These are phyloP conservation scores for Talaromyces islandicus DNA, from an alignment of 2,329 filamentous ascomycete species.

Conservation along the genomic window DNA sequence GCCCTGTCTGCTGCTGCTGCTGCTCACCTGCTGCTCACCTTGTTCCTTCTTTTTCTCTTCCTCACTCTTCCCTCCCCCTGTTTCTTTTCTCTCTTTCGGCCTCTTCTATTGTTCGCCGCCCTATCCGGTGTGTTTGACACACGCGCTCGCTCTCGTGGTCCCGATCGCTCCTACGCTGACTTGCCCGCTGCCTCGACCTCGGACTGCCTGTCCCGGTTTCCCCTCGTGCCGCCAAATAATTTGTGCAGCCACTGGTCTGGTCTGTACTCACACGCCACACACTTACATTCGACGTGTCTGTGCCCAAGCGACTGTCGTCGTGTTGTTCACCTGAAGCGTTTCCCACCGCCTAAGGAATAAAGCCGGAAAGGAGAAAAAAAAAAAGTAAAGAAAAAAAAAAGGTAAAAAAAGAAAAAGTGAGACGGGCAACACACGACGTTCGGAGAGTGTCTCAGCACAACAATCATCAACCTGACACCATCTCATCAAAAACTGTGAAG, in stretches of 20 bases:
- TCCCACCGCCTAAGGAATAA: slow-evolving; percentile 9
- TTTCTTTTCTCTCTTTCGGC: slow-evolving; percentile 17
- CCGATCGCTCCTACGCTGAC: slow-evolving; percentile 14
- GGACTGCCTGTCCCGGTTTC: slow-evolving; percentile 15
- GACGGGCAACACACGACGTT: neutral
- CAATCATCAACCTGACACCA: neutral
- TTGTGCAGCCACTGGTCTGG: slow-evolving; percentile 43
- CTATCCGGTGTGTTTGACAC: slow-evolving; percentile 40
- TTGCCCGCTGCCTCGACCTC: slow-evolving; percentile 7
- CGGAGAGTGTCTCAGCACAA: neutral
- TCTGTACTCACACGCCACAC: slow-evolving; percentile 24
- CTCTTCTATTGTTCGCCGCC: slow-evolving; percentile 20
- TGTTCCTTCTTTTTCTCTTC: slow-evolving; percentile 15
- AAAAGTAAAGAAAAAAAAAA: neutral
- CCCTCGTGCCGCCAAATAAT: slow-evolving; percentile 22
- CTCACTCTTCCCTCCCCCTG: slow-evolving; percentile 16
- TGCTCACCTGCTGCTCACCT: slow-evolving; percentile 4
- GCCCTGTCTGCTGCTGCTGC: slow-evolving; percentile 10
- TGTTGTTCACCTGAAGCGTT: slow-evolving; percentile 10
- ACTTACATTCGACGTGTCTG: neutral
- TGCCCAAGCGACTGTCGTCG: neutral
- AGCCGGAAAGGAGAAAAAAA: neutral
- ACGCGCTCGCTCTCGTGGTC: slow-evolving; percentile 36
- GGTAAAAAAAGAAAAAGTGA: neutral
- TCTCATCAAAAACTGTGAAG: slow-evolving; percentile 20